Evolutionary conservation across 2,329 filamentous ascomycete genomes (phyloP).

Genomic region (Metarhizium guizhouense): DNA sequence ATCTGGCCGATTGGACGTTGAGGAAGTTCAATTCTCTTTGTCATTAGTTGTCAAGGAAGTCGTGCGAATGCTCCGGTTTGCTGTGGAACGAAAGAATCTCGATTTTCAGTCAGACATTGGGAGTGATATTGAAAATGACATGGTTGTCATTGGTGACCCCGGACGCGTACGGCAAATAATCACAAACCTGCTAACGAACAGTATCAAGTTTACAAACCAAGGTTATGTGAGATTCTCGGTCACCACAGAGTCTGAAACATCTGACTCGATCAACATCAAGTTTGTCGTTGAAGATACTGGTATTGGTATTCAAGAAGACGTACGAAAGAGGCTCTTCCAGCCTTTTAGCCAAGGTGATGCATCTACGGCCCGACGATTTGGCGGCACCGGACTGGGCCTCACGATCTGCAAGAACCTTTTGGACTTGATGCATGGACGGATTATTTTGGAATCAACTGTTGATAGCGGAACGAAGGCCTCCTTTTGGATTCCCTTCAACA

Average conservation of each 20-base stretch:
- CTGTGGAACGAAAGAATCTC: conserved; percentile 70
- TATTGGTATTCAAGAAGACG: conserved; percentile 73
- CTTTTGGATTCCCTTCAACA: conserved; percentile 71
- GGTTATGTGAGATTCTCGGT: conserved; percentile 61
- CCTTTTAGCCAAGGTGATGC: conserved; percentile 78
- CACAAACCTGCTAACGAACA: conserved; percentile 69
- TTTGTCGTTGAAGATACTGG: conserved; percentile 72
- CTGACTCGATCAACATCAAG: conserved; percentile 56
- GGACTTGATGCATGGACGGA: conserved; percentile 71
- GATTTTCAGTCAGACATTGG: conserved; percentile 60
- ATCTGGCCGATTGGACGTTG: conserved; percentile 66
- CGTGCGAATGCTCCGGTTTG: conserved; percentile 80
- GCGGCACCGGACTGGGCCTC: conserved; percentile 67
- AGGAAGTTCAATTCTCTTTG: conserved; percentile 72
- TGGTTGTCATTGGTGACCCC: conserved; percentile 80
- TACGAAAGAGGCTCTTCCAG: conserved; percentile 63
- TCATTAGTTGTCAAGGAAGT: conserved; percentile 69
- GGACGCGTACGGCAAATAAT: conserved; percentile 77
- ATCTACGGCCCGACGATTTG: conserved; percentile 70
- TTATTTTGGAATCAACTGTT: conserved; percentile 57
- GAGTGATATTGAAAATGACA: conserved; percentile 51
- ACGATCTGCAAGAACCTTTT: conserved; percentile 76
- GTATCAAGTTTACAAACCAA: conserved; percentile 64
- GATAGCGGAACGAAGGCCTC: conserved; percentile 64
- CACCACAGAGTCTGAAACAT: conserved; percentile 51